Base-by-base conservation (phyloP, 2,329 filamentous ascomycete species). In the Ceratocystis eucalypticola region DNA sequence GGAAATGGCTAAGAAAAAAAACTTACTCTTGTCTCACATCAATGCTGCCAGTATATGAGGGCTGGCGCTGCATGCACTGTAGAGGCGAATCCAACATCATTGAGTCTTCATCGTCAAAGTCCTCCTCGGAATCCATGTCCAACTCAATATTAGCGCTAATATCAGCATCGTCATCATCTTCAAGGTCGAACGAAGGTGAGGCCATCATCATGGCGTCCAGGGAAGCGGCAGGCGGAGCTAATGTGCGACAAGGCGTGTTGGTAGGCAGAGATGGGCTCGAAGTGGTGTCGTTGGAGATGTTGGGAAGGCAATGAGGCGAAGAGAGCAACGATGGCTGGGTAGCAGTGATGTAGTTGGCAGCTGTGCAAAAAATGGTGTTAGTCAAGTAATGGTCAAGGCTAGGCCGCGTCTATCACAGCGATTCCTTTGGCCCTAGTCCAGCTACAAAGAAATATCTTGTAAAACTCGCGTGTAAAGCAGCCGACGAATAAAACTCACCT, bases 201-300 rank as follows among this genome's bases (percentile, higher is more conserved):
- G 66, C 66, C 66, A 67, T 67, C 55, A 67, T 67, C 63, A 67
- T 65, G 59, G 63, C 65, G n/a, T 65, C 66, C 6, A 67, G 55
- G 5, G 57, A 65, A 50, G 45, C 41, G n/a, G 66, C 37, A 12
- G 57, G 66, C 7, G 57, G 33, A n/a, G 66, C 41, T 20, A 62
- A 17, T 3, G 66, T 62, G 28, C 63, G 63, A 64, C 48, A 50
- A 25, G 66, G 66, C 6, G 66, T 67, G 45, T 67, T 67, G 17
- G 66, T 62, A 0, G 65, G 74, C 65, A 65, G 55, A 74, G 70
- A 88, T 70, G 22, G 75, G 84, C 69, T 86, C 81, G 74, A 95
- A 95, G 78, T 88, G 91, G 74, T 95, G 89, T 71, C 86, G 53
- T 33, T 59, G 53, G 25, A 22, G 85, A 59, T 94, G 76, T 17